Base-by-base conservation (phyloP, 768 basidiomycete genomes). In the Russula earlei region DNA sequence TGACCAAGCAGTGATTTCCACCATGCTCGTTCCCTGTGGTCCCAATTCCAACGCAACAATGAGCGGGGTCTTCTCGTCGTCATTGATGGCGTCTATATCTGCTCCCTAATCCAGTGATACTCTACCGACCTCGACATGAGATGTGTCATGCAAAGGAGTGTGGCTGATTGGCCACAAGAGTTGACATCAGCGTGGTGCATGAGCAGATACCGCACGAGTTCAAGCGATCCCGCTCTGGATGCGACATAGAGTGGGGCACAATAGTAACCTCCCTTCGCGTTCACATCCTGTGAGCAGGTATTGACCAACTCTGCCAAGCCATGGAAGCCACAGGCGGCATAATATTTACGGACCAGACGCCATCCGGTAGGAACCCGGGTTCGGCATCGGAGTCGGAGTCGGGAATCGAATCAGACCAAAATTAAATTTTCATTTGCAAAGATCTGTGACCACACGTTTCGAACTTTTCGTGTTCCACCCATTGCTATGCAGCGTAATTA, bases 211-310 rank as follows among this genome's bases (percentile, higher is more conserved):
- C 24, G 8, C 15, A 5, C 20, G 0, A 24, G 22, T 8, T 15
- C 22, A 7, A 17, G 17, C 0, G 2, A 8, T 2, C 36, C 34
- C 1, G 14, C 1, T 0, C 1, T 0, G 3, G 47, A 36, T 24
- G 36, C 34, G 2, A n/a, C 10, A 12, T 49, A 2, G 2, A 36
- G 12, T 5, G 24, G 33, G 5, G 48, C 24, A 12, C 14, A 9
- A 4, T 0, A 4, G 5, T 5, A 2, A 2, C 1, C 2, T 3
- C 24, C 17, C 5, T 2, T 1, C 0, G 25, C 34, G 1, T 25
- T 37, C 5, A 24, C 33, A 36, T 48, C 22, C 22, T 48, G 33
- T 4, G 47, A 15, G 9, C 14, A 15, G 15, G 47, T 5, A 4
- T 14, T 17, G 33, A 48, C 17, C 14, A 48, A 15, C 33, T 48